Conservation (phyloP, 345 rosid genomes). For the Sisymbrium irio region DNA sequence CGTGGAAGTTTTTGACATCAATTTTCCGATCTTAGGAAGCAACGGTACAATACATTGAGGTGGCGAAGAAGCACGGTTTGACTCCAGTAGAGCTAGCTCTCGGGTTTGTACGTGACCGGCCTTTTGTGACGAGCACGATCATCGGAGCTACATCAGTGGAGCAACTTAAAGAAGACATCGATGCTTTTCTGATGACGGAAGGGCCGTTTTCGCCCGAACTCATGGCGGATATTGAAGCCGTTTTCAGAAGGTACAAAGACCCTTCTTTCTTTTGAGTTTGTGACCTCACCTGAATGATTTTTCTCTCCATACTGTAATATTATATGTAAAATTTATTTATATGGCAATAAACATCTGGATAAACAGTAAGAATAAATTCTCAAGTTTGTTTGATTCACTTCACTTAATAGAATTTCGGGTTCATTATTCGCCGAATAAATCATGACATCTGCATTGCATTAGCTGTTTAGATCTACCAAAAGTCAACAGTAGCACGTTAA, state of each 20-base stretch:
- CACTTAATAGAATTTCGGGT: no score
- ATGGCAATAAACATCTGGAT: background rate
- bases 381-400: no score
- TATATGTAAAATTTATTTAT: background rate
- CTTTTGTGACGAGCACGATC: slow-evolving; percentile 78
- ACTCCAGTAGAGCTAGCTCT: slow-evolving; percentile 76
- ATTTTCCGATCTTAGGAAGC: slow-evolving; percentile 54
- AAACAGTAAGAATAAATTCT: no score
- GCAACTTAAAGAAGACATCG: slow-evolving; percentile 81
- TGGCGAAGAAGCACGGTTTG: slow-evolving; percentile 69
- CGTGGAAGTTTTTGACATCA: background rate
- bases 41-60: slow-evolving; percentile 56
- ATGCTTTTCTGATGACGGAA: slow-evolving; percentile 58
- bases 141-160: slow-evolving; percentile 74
- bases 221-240: slow-evolving; percentile 58
- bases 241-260: slow-evolving; percentile 58
- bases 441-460: no score
- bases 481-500: no score
- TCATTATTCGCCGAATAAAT: no score
- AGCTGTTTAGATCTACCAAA: no score
- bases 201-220: slow-evolving; percentile 64
- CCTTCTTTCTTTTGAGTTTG: slow-evolving; percentile 28
- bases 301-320: background rate
- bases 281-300: background rate
- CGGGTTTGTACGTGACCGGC: slow-evolving; percentile 71